Conservation (phyloP, 73 alveolate genomes). For the Uronychia setigera region DNA sequence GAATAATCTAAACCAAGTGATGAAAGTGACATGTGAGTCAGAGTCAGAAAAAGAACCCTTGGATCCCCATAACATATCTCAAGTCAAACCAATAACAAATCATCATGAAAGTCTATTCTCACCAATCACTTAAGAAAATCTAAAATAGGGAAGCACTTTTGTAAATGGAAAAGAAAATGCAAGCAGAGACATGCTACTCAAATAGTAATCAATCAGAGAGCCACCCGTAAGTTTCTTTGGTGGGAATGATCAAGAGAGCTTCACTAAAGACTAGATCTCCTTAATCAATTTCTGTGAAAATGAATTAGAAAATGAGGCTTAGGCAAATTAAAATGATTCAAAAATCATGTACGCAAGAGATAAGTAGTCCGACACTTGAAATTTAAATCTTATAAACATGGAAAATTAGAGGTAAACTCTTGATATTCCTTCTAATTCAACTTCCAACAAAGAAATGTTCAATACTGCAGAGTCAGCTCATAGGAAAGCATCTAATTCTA, state of each 20-base stretch:
- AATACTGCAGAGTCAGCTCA: not conserved
- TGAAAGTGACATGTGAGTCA: not conserved
- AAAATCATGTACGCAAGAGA: not conserved
- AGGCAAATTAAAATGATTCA: not conserved
- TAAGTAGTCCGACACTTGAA: no score
- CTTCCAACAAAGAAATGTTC: not conserved
- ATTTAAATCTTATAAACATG: no score
- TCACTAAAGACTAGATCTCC: no score
- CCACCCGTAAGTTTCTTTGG: no score
- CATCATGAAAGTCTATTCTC: not conserved
- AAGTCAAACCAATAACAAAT: not conserved
- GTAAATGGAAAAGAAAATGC: no score
- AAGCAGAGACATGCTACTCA: no score
- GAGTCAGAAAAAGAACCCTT: not conserved
- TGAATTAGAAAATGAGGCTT: not conserved
- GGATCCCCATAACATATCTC: not conserved
- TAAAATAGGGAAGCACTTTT: not conserved
- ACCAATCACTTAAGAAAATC: not conserved
- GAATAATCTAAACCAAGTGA: not conserved
- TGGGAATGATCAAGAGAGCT: no score
- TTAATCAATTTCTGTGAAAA: no score
- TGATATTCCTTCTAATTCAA: not conserved
- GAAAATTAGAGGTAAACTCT: not conserved
- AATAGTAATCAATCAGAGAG: no score
- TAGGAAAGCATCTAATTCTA: not conserved